Percentiles rank a stretch among this genome's conserved stretches.
These are phyloP conservation scores for Mucor velutinosus DNA, from an alignment of 371 early-diverging fungal genomes.

Conservation along the genomic window DNA sequence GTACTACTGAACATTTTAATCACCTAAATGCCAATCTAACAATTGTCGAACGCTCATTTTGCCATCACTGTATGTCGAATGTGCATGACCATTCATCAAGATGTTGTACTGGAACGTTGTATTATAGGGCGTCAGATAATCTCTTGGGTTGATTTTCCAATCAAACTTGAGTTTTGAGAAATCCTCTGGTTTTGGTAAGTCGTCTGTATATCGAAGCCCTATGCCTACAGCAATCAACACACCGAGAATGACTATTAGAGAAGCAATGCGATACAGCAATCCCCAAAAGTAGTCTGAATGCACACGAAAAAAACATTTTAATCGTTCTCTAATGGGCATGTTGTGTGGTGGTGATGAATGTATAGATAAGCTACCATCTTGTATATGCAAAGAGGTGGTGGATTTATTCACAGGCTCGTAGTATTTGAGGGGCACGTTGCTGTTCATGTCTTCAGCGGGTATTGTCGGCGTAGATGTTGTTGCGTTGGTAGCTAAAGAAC, in stretches of 20 bases:
- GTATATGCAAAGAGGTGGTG: neutral
- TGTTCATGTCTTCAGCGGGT: neutral
- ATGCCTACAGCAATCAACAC: constrained; percentile 45
- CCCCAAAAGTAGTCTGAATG: constrained; percentile 28
- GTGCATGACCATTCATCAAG: constrained; percentile 72
- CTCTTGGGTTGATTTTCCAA: constrained; percentile 62
- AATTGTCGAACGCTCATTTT: constrained; percentile 64
- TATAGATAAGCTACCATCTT: neutral
- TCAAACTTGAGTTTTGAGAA: constrained; percentile 48
- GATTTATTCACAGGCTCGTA: neutral
- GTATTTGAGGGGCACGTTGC: neutral
- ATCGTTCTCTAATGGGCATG: neutral
- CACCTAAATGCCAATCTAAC: constrained; percentile 68
- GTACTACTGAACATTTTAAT: constrained; percentile 4
- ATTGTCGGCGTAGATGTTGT: neutral
- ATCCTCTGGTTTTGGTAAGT: constrained; percentile 34
- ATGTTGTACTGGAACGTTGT: constrained; percentile 62
- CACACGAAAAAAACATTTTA: neutral
- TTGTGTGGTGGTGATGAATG: neutral
- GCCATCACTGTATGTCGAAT: constrained; percentile 73
- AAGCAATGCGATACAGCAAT: constrained; percentile 22
- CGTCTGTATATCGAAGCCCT: constrained; percentile 44
- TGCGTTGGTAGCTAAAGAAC: neutral
- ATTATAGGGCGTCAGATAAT: constrained; percentile 62
- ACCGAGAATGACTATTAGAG: constrained; percentile 31